These are phyloP conservation scores for Helianthus tuberosus DNA, from an alignment of 129 eudicot species.

Conservation along the genomic window DNA sequence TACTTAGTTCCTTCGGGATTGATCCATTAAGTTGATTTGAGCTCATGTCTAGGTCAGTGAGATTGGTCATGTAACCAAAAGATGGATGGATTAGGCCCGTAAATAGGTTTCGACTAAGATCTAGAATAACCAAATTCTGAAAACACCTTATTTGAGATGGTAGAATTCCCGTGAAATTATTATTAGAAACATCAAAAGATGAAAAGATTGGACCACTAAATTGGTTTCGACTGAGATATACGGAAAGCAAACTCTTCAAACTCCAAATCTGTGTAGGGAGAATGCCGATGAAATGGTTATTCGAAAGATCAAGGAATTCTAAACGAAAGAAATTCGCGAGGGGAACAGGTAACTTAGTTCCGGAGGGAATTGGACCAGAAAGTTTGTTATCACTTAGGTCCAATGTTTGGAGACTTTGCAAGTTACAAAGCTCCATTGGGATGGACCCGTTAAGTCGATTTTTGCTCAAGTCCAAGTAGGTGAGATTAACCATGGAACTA, in stretches of 20 bases:
- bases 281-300: slow-evolving; percentile 1
- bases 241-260: not conserved
- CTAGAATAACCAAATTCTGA: not conserved
- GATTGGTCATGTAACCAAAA: slow-evolving; percentile 8
- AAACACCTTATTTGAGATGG: not conserved
- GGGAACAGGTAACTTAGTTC: slow-evolving; percentile 3
- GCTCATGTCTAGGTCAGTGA: slow-evolving; percentile 8
- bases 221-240: not conserved
- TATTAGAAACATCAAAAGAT: slow-evolving; percentile 1
- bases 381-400: slow-evolving; percentile 7
- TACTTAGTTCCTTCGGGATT: slow-evolving; percentile 6
- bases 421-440: slow-evolving; percentile 18
- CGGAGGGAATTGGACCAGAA: slow-evolving; percentile 1
- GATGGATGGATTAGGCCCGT: not conserved
- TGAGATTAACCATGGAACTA: slow-evolving; percentile 7
- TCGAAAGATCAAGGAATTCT: slow-evolving; percentile 17
- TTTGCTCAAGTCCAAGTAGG: not conserved
- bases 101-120: slow-evolving; percentile 18
- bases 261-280: slow-evolving; percentile 1
- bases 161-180: not conserved
- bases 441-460: slow-evolving; percentile 13
- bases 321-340: slow-evolving; percentile 9
- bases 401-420: slow-evolving; percentile 9
- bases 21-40: slow-evolving; percentile 6
- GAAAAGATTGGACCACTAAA: slow-evolving; percentile 21